A percentile compares a stretch with the other conserved stretches of the same genome.
Conservation (phyloP, 306 rosid species). For the Benincasa hispida region DNA sequence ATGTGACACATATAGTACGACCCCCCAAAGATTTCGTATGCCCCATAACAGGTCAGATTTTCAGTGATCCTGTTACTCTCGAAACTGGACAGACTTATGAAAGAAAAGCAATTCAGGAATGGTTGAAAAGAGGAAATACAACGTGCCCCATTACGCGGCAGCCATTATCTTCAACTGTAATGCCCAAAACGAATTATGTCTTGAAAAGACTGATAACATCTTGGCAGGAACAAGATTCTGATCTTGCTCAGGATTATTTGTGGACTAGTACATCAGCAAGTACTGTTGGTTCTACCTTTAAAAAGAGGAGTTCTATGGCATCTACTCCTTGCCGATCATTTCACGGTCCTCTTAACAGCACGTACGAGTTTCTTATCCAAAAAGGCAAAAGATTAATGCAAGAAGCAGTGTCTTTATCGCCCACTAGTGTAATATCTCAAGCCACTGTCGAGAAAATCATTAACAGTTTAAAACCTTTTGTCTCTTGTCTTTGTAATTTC, state of each 20-base stretch:
- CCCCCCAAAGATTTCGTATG: slow-evolving; percentile 91
- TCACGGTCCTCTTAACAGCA: slow-evolving; percentile 27
- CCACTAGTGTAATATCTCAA: slow-evolving; percentile 74
- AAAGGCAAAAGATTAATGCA: slow-evolving; percentile 49
- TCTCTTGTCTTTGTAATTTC: slow-evolving; percentile 63
- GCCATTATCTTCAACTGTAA: slow-evolving; percentile 40
- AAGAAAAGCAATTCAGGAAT: slow-evolving; percentile 84
- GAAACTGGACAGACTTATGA: slow-evolving; percentile 97
- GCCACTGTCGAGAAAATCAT: slow-evolving; percentile 65
- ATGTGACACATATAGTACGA: slow-evolving; percentile 25
- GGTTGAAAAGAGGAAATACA: slow-evolving; percentile 85
- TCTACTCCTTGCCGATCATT: slow-evolving; percentile 22
- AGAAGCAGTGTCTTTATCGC: slow-evolving; percentile 36
- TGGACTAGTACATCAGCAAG: slow-evolving; percentile 38
- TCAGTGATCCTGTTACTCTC: slow-evolving; percentile 84
- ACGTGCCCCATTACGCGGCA: slow-evolving; percentile 85
- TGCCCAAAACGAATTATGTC: slow-evolving; percentile 86
- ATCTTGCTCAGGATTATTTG: slow-evolving; percentile 50
- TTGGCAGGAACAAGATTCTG: slow-evolving; percentile 85
- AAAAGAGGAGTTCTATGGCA: slow-evolving; percentile 26
- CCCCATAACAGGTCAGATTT: slow-evolving; percentile 76
- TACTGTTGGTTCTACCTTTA: slow-evolving; percentile 30
- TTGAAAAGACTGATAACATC: slow-evolving; percentile 81
- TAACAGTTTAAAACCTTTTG: slow-evolving; percentile 50
- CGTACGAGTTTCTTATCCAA: slow-evolving; percentile 29